Conservation (phyloP, 495 filamentous ascomycete genomes). For the Astrothelium macrocarpum region DNA sequence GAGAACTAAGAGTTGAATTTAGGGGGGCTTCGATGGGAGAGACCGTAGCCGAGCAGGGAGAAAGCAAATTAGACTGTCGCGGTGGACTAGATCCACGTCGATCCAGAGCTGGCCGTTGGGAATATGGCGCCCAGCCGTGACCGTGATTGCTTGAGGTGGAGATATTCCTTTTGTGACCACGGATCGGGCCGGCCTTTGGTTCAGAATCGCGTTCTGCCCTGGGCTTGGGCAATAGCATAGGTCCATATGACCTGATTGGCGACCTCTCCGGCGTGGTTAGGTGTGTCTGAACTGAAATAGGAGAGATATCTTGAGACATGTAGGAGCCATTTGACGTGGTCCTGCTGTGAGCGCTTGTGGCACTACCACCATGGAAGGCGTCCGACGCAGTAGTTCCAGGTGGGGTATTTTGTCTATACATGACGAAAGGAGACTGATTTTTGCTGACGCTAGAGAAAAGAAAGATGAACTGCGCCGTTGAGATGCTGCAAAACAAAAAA, state of each 20-base stretch:
- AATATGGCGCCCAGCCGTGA: conserved; percentile 38
- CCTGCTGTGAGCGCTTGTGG: conserved; percentile 25
- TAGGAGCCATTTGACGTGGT: conserved; percentile 44
- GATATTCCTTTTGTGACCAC: conserved; percentile 43
- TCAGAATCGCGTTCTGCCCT: conserved; percentile 74
- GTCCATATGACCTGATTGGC: conserved; percentile 70
- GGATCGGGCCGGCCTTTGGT: conserved; percentile 40
- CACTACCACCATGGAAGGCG: conserved; percentile 22
- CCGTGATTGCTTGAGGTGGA: conserved; percentile 46
- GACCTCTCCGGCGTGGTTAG: conserved; percentile 60
- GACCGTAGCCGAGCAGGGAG: conserved; percentile 38
- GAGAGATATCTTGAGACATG: conserved; percentile 63
- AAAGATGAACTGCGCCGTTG: not conserved
- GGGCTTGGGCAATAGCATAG: conserved; percentile 77
- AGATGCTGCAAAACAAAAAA: not conserved
- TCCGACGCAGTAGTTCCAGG: conserved; percentile 20
- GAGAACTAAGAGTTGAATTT: conserved; percentile 32
- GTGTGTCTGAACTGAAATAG: conserved; percentile 63
- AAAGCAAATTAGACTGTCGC: conserved; percentile 46
- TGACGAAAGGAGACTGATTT: not conserved
- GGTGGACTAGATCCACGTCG: conserved; percentile 59
- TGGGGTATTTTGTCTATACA: conserved; percentile 32
- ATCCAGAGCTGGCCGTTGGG: conserved; percentile 34
- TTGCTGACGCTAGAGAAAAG: not conserved
- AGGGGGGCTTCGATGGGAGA: not conserved